Percentiles rank a stretch among this genome's conserved stretches.
phyloP scores from a whole-genome alignment of 371 early-diverging fungal species.

The Saksenaea vasiformis region DNA sequence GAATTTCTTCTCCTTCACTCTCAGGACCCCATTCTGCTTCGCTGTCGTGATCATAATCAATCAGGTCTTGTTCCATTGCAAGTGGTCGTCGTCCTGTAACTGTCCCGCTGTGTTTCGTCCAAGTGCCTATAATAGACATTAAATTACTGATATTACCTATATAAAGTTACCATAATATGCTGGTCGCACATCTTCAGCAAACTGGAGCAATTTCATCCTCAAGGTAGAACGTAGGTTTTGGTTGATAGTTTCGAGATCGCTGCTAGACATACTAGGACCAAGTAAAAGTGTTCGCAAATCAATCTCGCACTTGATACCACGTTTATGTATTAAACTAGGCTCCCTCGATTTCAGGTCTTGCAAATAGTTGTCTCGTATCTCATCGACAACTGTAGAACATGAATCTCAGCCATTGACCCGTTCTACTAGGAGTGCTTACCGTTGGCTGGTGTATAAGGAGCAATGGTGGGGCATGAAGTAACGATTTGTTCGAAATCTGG shows the following conservation, averaged over 20 bases:
- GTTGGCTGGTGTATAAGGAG: background rate
- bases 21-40: constrained; percentile 93
- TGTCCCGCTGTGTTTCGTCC: constrained; percentile 62
- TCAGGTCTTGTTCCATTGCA: constrained; percentile 53
- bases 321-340: constrained; percentile 11
- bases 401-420: constrained; percentile 3
- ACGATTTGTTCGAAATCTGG: constrained; percentile 30
- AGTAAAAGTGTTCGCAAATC: constrained; percentile 21
- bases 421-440: background rate
- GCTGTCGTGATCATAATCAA: constrained; percentile 87
- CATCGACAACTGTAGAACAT: constrained; percentile 5
- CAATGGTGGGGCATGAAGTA: background rate
- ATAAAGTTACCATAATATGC: constrained; percentile 69
- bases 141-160: background rate
- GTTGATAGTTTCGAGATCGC: constrained; percentile 16
- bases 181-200: constrained; percentile 73
- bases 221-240: constrained; percentile 36
- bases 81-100: constrained; percentile 67
- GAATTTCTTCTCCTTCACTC: constrained; percentile 86
- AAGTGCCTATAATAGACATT: constrained; percentile 58
- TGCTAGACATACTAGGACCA: constrained; percentile 21
- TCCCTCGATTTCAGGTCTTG: constrained; percentile 3
- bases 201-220: constrained; percentile 74
- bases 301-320: constrained; percentile 19
- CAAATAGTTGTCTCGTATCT: constrained; percentile 17